Evolutionary conservation across 495 filamentous ascomycete genomes (phyloP).

Genomic region (Xylaria palmicola): DNA sequence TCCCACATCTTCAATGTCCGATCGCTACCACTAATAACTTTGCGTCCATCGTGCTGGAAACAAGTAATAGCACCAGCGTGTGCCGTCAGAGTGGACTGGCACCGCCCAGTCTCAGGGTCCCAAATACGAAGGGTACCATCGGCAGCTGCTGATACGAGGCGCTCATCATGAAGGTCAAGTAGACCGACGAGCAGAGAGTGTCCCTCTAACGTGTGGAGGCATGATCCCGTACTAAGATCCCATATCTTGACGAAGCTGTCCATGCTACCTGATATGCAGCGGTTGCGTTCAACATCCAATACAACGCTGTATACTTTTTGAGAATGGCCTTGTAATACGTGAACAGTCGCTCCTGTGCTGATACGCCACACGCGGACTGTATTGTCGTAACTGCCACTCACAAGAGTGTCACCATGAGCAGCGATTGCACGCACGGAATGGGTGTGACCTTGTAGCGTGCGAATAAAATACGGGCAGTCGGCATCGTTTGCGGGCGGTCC

Average conservation of each 20-base stretch:
- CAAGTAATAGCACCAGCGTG: conserved; percentile 98
- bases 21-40: conserved; percentile 95
- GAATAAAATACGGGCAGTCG: conserved; percentile 92
- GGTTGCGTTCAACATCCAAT: conserved; percentile 84
- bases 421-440: conserved; percentile 99
- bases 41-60: conserved; percentile 96
- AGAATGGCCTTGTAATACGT: conserved; percentile 82
- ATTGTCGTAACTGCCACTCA: conserved; percentile 97
- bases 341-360: conserved; percentile 86
- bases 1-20: conserved; percentile 99
- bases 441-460: conserved; percentile 78
- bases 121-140: conserved; percentile 95
- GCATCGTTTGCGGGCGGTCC: conserved; percentile 73
- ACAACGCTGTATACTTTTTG: conserved; percentile 99
- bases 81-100: conserved; percentile 82
- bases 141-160: conserved; percentile 90
- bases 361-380: conserved; percentile 97
- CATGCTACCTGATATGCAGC: conserved; percentile 98
- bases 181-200: conserved; percentile 93
- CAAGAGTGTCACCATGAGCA: conserved; percentile 91
- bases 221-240: conserved; percentile 86
- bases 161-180: conserved; percentile 81
- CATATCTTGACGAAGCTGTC: conserved; percentile 97
- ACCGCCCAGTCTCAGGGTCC: conserved; percentile 92
- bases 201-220: conserved; percentile 88